These are phyloP conservation scores for Aotearoamyces nothofagi DNA, from an alignment of 2,329 filamentous ascomycete genomes.

Conservation along the genomic window DNA sequence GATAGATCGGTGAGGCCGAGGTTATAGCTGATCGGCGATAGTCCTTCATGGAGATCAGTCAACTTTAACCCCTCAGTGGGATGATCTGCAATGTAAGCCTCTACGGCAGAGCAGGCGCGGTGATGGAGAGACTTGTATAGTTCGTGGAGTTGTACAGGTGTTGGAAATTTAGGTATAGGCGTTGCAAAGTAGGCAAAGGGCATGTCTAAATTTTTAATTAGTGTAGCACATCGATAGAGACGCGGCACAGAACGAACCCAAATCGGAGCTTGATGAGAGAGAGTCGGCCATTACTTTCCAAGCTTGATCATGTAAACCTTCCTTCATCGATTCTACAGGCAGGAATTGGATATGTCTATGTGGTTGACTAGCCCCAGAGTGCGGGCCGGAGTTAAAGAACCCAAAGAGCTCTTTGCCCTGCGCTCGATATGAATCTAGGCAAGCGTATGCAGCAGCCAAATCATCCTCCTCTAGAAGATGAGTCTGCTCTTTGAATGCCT, in stretches of 20 bases:
- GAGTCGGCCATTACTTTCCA: no score
- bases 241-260: no score
- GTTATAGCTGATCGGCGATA: conserved; percentile 45
- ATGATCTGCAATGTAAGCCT: neutral
- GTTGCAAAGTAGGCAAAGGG: conserved; percentile 18
- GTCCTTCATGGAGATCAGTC: neutral
- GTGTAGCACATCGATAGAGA: conserved; percentile 4
- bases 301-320: conserved; percentile 25
- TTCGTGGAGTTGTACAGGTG: conserved; percentile 9
- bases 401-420: conserved; percentile 18
- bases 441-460: conserved; percentile 43
- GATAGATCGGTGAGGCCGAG: conserved; percentile 38
- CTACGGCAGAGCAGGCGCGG: conserved; percentile 8
- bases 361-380: conserved; percentile 57
- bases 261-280: no score
- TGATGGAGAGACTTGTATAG: conserved; percentile 13
- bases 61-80: conserved; percentile 1
- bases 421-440: conserved; percentile 30
- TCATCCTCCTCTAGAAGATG: conserved; percentile 45
- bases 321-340: conserved; percentile 46
- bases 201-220: no score
- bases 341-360: conserved; percentile 61
- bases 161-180: conserved; percentile 7
- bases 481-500: conserved; percentile 46
- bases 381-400: conserved; percentile 42